A percentile compares a stretch with the other conserved stretches of the same genome.
phyloP scores from a whole-genome alignment of 306 rosid genomes.

The Arachis stenosperma region DNA sequence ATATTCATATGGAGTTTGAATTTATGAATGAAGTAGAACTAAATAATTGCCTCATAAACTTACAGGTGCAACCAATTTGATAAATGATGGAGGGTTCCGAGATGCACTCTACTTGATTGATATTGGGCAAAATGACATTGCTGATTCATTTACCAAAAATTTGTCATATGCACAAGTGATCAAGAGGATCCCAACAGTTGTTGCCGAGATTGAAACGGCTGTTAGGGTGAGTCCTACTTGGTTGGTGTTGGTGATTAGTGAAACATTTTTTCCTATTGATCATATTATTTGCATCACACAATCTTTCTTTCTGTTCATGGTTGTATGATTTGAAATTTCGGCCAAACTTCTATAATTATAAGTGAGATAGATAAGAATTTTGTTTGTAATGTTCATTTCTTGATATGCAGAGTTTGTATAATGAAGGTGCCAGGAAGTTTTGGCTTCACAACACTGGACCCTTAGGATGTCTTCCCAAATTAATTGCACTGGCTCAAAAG shows the following conservation, averaged over 20 bases:
- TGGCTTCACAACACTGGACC: slow-evolving; percentile 98
- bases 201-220: slow-evolving; percentile 66
- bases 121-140: slow-evolving; percentile 91
- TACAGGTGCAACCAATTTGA: slow-evolving; percentile 53
- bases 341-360: slow-evolving; percentile 9
- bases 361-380: slow-evolving; percentile 1
- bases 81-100: slow-evolving; percentile 61
- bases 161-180: slow-evolving; percentile 58
- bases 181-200: slow-evolving; percentile 63
- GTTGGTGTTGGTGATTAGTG: too few species aligned
- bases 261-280: neutral
- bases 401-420: slow-evolving; percentile 60
- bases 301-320: neutral
- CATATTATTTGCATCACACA: neutral
- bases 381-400: slow-evolving; percentile 6
- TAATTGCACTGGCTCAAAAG: slow-evolving; percentile 53
- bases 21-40: slow-evolving; percentile 21
- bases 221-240: slow-evolving; percentile 53
- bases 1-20: slow-evolving; percentile 14
- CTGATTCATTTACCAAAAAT: slow-evolving; percentile 70
- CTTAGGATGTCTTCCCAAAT: slow-evolving; percentile 88
- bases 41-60: slow-evolving; percentile 28
- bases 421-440: slow-evolving; percentile 86
- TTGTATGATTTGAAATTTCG: slow-evolving; percentile 20
- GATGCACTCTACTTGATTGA: slow-evolving; percentile 89